Percentiles rank a stretch among this genome's conserved stretches.
phyloP scores from a whole-genome alignment of 306 rosid species.

The Spatholobus suberectus region DNA sequence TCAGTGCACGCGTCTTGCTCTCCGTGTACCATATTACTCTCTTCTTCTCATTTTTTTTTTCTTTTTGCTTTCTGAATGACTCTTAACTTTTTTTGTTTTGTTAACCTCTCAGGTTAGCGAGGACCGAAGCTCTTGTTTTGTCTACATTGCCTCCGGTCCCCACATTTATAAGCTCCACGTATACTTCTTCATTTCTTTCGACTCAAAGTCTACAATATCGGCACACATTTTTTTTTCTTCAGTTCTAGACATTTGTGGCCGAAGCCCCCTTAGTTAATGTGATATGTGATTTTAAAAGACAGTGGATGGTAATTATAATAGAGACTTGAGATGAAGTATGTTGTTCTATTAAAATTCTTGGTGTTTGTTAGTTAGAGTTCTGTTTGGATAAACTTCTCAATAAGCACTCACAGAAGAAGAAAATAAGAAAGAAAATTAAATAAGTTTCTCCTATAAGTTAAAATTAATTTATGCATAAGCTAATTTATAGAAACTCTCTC shows the following conservation, averaged over 20 bases:
- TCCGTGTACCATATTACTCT: slow-evolving; percentile 48
- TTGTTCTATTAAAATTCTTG: slow-evolving; percentile 9
- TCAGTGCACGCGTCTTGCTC: slow-evolving; percentile 89
- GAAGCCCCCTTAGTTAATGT: neutral
- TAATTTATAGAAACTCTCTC: neutral
- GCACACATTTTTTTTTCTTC: neutral
- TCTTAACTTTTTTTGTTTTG: neutral
- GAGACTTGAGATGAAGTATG: slow-evolving; percentile 17
- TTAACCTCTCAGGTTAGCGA: slow-evolving; percentile 50
- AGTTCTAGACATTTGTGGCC: neutral
- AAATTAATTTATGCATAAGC: neutral
- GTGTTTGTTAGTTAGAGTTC: neutral
- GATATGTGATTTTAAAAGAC: neutral
- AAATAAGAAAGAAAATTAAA: neutral
- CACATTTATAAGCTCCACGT: slow-evolving; percentile 77
- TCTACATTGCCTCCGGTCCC: slow-evolving; percentile 84
- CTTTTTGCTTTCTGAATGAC: neutral
- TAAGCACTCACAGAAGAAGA: neutral
- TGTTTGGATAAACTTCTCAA: neutral
- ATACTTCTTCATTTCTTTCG: neutral
- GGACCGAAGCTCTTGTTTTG: slow-evolving; percentile 55
- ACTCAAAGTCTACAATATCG: neutral
- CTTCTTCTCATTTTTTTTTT: neutral
- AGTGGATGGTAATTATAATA: neutral
- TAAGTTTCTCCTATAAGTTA: neutral